Percentiles rank a stretch among this genome's conserved stretches.
Evolutionary conservation across 192 early-diverging fungal genomes (phyloP).

Genomic region (Coemansia sp.): DNA sequence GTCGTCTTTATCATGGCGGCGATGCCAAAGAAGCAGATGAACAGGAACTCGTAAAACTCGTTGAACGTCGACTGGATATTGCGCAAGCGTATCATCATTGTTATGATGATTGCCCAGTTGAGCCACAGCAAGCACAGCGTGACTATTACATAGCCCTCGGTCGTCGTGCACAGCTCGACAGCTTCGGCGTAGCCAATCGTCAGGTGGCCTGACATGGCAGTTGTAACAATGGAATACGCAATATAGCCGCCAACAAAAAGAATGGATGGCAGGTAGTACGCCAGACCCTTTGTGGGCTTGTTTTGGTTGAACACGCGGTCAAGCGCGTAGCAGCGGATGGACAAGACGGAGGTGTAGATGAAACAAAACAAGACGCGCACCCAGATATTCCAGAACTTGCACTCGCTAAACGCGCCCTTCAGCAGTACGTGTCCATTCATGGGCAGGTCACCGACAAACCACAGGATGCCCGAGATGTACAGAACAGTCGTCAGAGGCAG

Average conservation of each 20-base stretch:
- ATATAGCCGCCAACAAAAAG: neutral
- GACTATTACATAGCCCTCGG: constrained; percentile 4
- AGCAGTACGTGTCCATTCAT: constrained; percentile 17
- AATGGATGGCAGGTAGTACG: constrained; percentile 9
- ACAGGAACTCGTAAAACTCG: constrained; percentile 20
- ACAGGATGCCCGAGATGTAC: constrained; percentile 13
- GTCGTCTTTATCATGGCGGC: constrained; percentile 24
- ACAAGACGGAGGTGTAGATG: constrained; percentile 8
- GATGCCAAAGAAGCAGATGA: constrained; percentile 9
- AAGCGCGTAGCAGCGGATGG: constrained; percentile 5
- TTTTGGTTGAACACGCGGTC: constrained; percentile 19
- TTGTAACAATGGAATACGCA: neutral
- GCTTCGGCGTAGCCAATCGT: constrained; percentile 7
- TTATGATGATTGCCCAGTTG: constrained; percentile 13
- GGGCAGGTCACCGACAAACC: constrained; percentile 21
- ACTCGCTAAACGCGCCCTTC: constrained; percentile 9
- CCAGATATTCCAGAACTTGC: constrained; percentile 16
- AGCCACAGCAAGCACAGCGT: constrained; percentile 21
- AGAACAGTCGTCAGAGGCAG: constrained; percentile 14
- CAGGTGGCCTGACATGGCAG: neutral
- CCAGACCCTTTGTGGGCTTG: constrained; percentile 9
- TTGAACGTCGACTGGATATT: constrained; percentile 26
- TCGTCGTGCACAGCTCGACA: constrained; percentile 18
- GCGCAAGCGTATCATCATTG: constrained; percentile 18
- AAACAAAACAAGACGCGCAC: constrained; percentile 14